Evolutionary conservation across 352 stramenopile genomes (phyloP).

Genomic region (Phytophthora megakarya): DNA sequence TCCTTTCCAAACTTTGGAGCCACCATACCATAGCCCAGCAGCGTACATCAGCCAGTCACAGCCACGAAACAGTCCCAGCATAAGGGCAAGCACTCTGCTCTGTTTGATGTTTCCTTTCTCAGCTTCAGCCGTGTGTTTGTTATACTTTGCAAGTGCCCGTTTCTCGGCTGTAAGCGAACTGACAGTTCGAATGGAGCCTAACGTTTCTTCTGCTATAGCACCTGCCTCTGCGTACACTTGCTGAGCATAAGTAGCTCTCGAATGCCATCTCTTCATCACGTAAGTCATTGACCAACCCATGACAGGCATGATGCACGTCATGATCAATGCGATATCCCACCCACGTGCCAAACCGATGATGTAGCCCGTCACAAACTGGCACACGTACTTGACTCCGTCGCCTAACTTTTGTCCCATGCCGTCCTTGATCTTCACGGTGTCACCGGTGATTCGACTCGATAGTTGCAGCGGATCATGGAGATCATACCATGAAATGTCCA

Average conservation of each 20-base stretch:
- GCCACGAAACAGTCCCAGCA: conserved; percentile 26
- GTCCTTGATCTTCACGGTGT: conserved; percentile 42
- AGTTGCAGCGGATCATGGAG: conserved; percentile 31
- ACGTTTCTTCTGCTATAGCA: conserved; percentile 51
- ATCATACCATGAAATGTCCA: conserved; percentile 51
- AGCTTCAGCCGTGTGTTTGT: conserved; percentile 14
- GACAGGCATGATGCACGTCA: conserved; percentile 10
- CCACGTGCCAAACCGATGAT: conserved; percentile 4
- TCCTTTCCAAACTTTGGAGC: conserved; percentile 35
- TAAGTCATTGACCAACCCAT: neutral
- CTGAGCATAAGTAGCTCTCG: neutral
- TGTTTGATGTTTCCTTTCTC: conserved; percentile 27
- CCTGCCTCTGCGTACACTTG: conserved; percentile 1
- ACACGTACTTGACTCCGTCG: conserved; percentile 35
- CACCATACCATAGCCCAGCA: conserved; percentile 42
- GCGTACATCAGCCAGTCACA: conserved; percentile 42
- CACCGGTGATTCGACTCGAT: conserved; percentile 29
- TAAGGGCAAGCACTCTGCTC: conserved; percentile 15
- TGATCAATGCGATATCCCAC: conserved; percentile 6
- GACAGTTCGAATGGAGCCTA: conserved; percentile 63
- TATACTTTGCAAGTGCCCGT: conserved; percentile 29
- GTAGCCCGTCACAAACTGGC: conserved; percentile 40
- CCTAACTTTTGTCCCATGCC: conserved; percentile 51
- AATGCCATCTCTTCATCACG: neutral
- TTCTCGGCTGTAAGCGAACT: conserved; percentile 35